A percentile compares a stretch with the other conserved stretches of the same genome.
These are phyloP conservation scores for Apiotrichum laibachii DNA, from an alignment of 1,284 basidiomycete genomes.

Conservation along the genomic window DNA sequence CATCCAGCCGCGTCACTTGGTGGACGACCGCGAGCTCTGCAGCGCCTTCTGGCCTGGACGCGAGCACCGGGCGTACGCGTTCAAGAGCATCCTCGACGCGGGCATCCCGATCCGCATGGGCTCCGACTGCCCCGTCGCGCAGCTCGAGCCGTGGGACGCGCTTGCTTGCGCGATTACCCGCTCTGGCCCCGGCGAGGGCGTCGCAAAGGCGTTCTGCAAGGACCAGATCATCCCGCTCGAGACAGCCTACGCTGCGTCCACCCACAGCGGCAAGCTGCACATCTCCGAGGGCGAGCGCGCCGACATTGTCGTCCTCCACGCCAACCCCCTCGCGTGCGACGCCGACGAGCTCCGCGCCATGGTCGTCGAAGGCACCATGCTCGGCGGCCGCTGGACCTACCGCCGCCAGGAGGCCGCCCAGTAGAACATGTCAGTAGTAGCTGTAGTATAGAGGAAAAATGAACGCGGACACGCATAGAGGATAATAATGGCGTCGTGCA, in stretches of 20 bases:
- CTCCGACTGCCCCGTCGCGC: constrained; percentile 41
- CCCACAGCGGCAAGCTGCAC: constrained; percentile 4
- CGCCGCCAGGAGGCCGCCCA: background rate
- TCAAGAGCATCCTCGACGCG: constrained; percentile 31
- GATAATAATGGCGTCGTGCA: no score
- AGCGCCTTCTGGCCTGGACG: constrained; percentile 40
- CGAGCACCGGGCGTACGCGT: constrained; percentile 38
- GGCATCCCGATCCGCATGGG: constrained; percentile 39
- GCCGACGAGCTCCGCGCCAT: constrained; percentile 33
- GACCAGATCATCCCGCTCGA: constrained; percentile 29
- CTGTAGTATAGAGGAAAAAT: background rate
- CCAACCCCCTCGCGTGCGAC: constrained; percentile 30
- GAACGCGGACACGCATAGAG: background rate
- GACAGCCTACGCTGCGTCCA: constrained; percentile 25
- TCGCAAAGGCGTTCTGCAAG: constrained; percentile 18
- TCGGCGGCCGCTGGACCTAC: constrained; percentile 40
- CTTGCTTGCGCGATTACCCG: constrained; percentile 38
- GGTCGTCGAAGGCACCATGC: constrained; percentile 36
- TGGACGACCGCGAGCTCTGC: constrained; percentile 42
- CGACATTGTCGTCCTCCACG: constrained; percentile 31
- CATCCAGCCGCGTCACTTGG: constrained; percentile 44
- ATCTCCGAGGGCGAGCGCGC: constrained; percentile 28
- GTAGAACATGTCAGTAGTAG: background rate
- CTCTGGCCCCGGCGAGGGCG: constrained; percentile 5
- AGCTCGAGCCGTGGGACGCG: constrained; percentile 42